A percentile compares a stretch with the other conserved stretches of the same genome.
Evolutionary conservation across 805 yeast species (phyloP).

Genomic region (Nakazawaea peltata): DNA sequence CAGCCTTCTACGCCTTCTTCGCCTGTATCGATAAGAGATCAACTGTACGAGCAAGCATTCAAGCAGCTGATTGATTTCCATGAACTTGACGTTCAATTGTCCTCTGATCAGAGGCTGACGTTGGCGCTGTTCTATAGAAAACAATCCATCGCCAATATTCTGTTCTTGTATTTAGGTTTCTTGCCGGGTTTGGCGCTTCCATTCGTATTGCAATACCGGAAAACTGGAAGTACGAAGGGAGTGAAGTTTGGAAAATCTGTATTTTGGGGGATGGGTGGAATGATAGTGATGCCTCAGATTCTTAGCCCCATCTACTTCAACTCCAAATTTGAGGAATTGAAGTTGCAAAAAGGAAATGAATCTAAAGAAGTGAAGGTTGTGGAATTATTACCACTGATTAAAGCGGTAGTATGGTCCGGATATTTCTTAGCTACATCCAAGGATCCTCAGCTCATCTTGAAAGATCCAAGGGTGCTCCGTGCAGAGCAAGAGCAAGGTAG

Average conservation of each 20-base stretch:
- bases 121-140: slow-evolving; percentile 29
- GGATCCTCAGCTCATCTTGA: slow-evolving; percentile 43
- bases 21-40: no score
- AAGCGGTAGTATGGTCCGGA: slow-evolving; percentile 31
- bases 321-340: slow-evolving; percentile 22
- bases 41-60: slow-evolving; percentile 25
- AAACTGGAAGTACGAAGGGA: slow-evolving; percentile 25
- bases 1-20: no score
- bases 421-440: slow-evolving; percentile 45
- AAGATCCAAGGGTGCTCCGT: slow-evolving; percentile 39
- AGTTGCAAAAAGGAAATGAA: slow-evolving; percentile 17
- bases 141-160: slow-evolving; percentile 25
- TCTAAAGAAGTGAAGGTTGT: slow-evolving; percentile 16
- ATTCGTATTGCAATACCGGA: slow-evolving; percentile 24
- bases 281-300: slow-evolving; percentile 25
- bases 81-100: slow-evolving; percentile 37
- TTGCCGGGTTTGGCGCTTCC: slow-evolving; percentile 35
- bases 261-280: slow-evolving; percentile 31
- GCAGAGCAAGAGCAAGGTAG: not conserved
- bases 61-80: slow-evolving; percentile 38
- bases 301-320: slow-evolving; percentile 24
- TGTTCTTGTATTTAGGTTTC: slow-evolving; percentile 33
- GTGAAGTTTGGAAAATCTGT: slow-evolving; percentile 33
- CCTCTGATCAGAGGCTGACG: slow-evolving; percentile 30
- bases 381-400: slow-evolving; percentile 17